Percentiles rank a stretch among this genome's conserved stretches.
phyloP scores from a whole-genome alignment of 2,329 filamentous ascomycete species.

The Orbilia ellipsospora region DNA sequence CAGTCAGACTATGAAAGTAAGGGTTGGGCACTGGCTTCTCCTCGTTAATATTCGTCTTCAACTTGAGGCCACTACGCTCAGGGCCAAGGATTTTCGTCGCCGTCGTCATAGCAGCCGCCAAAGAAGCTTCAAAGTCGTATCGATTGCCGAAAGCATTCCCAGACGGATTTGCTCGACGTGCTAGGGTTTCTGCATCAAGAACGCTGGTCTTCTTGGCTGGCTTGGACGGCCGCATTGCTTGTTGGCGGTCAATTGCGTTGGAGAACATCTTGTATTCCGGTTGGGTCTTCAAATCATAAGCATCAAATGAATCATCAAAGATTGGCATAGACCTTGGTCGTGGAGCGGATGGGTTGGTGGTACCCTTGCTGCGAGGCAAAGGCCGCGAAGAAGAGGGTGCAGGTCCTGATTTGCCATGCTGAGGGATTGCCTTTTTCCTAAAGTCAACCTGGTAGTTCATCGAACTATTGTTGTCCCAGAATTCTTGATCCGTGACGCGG shows the following conservation, averaged over 20 bases:
- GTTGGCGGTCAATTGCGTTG: slow-evolving; percentile 39
- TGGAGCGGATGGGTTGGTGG: slow-evolving; percentile 66
- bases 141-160: slow-evolving; percentile 87
- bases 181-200: slow-evolving; percentile 52
- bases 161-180: slow-evolving; percentile 63
- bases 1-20: slow-evolving; percentile 52
- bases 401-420: slow-evolving; percentile 63
- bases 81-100: slow-evolving; percentile 74
- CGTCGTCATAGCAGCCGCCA: slow-evolving; percentile 81
- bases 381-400: slow-evolving; percentile 67
- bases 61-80: slow-evolving; percentile 69
- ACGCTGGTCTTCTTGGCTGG: slow-evolving; percentile 50
- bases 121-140: slow-evolving; percentile 95
- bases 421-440: slow-evolving; percentile 76
- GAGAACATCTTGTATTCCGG: slow-evolving; percentile 54
- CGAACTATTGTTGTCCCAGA: slow-evolving; percentile 91
- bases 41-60: slow-evolving; percentile 41
- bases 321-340: slow-evolving; percentile 68
- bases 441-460: slow-evolving; percentile 97
- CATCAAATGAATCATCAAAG: slow-evolving; percentile 65
- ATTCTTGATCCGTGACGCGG: slow-evolving; percentile 82
- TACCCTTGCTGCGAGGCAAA: slow-evolving; percentile 74
- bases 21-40: slow-evolving; percentile 42
- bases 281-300: slow-evolving; percentile 64
- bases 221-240: slow-evolving; percentile 40